Evolutionary conservation across 2,329 filamentous ascomycete genomes (phyloP).

Genomic region (Verticillium longisporum): DNA sequence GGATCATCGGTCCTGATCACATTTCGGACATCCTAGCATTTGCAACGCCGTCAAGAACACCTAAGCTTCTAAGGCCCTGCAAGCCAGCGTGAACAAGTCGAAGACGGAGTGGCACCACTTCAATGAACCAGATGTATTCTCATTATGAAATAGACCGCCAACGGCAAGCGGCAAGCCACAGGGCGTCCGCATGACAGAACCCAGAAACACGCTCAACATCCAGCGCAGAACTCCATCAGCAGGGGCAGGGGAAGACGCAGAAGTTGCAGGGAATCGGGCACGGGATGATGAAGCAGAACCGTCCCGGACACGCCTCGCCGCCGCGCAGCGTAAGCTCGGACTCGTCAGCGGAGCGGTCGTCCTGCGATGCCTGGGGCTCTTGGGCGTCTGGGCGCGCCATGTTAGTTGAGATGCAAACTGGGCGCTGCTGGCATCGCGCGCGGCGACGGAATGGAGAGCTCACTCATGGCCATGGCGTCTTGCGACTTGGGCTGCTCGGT

Average conservation of each 20-base stretch:
- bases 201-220: not conserved
- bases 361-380: not conserved
- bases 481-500: not conserved
- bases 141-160: too few species aligned
- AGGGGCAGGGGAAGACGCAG: conserved; percentile 21
- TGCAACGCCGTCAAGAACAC: too few species aligned
- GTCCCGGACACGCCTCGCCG: conserved; percentile 21
- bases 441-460: not conserved
- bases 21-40: too few species aligned
- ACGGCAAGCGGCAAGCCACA: not conserved
- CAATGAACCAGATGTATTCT: too few species aligned
- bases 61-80: too few species aligned
- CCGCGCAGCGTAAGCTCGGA: conserved; percentile 19
- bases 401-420: not conserved
- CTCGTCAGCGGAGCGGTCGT: not conserved
- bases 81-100: too few species aligned
- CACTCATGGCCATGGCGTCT: not conserved
- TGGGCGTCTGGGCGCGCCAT: not conserved
- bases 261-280: conserved; percentile 28
- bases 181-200: not conserved
- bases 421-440: not conserved
- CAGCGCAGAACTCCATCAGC: conserved; percentile 6
- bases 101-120: too few species aligned
- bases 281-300: conserved; percentile 30
- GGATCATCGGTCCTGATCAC: too few species aligned